A percentile compares a stretch with the other conserved stretches of the same genome.
Conservation (phyloP, 1,284 basidiomycete species). For the Trametes polyzona region DNA sequence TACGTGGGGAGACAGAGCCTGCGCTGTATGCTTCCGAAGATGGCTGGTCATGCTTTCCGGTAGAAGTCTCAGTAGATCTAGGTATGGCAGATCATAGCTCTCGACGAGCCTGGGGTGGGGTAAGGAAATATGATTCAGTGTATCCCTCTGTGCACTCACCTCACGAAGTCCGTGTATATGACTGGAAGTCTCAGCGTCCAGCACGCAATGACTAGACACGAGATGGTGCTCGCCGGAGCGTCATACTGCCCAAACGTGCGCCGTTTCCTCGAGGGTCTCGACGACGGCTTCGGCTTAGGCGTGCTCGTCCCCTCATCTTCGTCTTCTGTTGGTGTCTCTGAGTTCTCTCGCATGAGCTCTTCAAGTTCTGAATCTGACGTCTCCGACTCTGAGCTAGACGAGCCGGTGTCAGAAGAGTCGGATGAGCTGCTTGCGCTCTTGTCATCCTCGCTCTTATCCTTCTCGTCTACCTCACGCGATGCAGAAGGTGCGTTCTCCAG, state of each 20-base stretch:
- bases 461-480: conserved; percentile 22
- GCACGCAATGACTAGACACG: conserved; percentile 70
- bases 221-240: conserved; percentile 61
- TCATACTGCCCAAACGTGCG: conserved; percentile 45
- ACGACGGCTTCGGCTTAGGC: conserved; percentile 14
- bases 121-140: too few relatives aligned
- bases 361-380: conserved; percentile 47
- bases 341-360: conserved; percentile 57
- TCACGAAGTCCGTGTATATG: conserved; percentile 73
- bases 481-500: conserved; percentile 8
- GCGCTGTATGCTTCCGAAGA: conserved; percentile 68
- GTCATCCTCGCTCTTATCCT: conserved; percentile 34
- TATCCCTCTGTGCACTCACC: conserved; percentile 42
- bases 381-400: conserved; percentile 19
- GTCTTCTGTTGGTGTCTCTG: conserved; percentile 52
- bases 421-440: conserved; percentile 5
- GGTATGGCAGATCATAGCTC: conserved; percentile 77
- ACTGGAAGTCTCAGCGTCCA: conserved; percentile 82
- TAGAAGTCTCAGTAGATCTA: conserved; percentile 72
- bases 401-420: conserved; percentile 19
- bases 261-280: conserved; percentile 8
- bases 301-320: conserved; percentile 37
- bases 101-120: conserved; percentile 63
- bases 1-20: conserved; percentile 73
- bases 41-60: conserved; percentile 68